Percentiles rank a stretch among this genome's conserved stretches.
Evolutionary conservation across 371 early-diverging fungal species (phyloP).

Genomic region (Chytridium lagenaria): DNA sequence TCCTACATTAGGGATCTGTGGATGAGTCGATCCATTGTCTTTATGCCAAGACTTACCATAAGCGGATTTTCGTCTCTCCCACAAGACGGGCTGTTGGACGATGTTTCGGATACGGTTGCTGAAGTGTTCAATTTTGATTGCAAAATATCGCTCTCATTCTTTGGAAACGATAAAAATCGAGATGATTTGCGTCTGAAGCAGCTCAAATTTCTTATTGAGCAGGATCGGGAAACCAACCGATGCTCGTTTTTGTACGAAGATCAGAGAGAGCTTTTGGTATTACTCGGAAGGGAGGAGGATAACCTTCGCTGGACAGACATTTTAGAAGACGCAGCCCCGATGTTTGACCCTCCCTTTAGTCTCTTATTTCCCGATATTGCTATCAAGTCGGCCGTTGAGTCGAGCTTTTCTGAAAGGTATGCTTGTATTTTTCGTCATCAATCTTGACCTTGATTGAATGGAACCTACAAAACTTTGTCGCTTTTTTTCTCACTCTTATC

Average conservation of each 20-base stretch:
- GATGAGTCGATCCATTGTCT: slow-evolving; percentile 62
- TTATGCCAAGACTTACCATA: slow-evolving; percentile 65
- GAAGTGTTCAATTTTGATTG: slow-evolving; percentile 72
- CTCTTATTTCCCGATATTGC: slow-evolving; percentile 1
- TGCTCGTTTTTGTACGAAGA: slow-evolving; percentile 68
- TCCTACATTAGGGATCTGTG: slow-evolving; percentile 70
- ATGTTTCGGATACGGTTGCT: slow-evolving; percentile 65
- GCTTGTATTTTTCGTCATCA: not conserved
- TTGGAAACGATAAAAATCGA: slow-evolving; percentile 67
- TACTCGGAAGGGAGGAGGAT: not conserved
- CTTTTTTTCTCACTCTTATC: no score
- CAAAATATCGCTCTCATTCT: slow-evolving; percentile 68
- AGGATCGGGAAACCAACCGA: slow-evolving; percentile 71
- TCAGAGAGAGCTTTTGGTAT: slow-evolving; percentile 5
- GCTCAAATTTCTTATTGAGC: slow-evolving; percentile 65
- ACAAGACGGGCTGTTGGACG: slow-evolving; percentile 31
- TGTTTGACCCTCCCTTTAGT: slow-evolving; percentile 24
- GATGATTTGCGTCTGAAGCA: slow-evolving; percentile 60
- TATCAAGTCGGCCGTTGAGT: not conserved
- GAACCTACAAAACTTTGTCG: not conserved
- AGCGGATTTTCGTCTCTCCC: slow-evolving; percentile 58
- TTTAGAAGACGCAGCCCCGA: slow-evolving; percentile 1
- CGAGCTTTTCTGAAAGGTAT: not conserved
- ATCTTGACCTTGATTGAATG: not conserved
- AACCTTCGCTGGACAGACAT: not conserved